Base-by-base conservation (phyloP, 495 filamentous ascomycete genomes). In the Penicillium fimorum region DNA sequence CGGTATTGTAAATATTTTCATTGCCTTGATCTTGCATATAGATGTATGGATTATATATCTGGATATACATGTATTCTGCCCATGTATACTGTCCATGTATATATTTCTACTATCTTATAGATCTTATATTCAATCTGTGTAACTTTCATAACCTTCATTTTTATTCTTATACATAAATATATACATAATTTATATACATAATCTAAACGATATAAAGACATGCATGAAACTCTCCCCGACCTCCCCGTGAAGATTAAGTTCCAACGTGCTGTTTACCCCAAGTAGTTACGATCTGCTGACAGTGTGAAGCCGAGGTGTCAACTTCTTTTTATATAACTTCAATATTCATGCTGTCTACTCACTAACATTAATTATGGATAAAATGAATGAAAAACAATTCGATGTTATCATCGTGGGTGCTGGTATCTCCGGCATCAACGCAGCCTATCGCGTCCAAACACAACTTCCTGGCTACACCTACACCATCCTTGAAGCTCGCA, bases 341-440 rank as follows among this genome's bases (percentile, higher is more conserved):
- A 32, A 32, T 32, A 9, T 2, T 22, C 22, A 2, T 22, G 22
- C 22, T 22, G 22, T 22, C 22, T 22, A 22, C 22, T 22, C 22
- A 22, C 22, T 22, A 2, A 2, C 7, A 17, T 38, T n/a, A 37
- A 49, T 42, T 40, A 70, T 70, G 70, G 67, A 69, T 51, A 59
- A 59, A 29, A 33, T 18, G 3, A 20, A 38, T 2, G 6, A 38
- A 17, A 45, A 46, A 25, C 48, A 53, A 47, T 79, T 71, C 63
- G 88, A 92, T 69, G 74, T 91, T 15, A 66, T 88, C 56, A 82
- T 92, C 61, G 67, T 91, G 27, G 88, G 88, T 43, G 87, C 88
- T 1, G 88, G 89, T 22, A 82, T 92, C 57, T 87, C 84, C 43
- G 89, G 88, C 50, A 86, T 92, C 74, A 91, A 93, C 64, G 74